These are phyloP conservation scores for Tubosaeta sp. DNA, from an alignment of 768 basidiomycete genomes.

Conservation along the genomic window DNA sequence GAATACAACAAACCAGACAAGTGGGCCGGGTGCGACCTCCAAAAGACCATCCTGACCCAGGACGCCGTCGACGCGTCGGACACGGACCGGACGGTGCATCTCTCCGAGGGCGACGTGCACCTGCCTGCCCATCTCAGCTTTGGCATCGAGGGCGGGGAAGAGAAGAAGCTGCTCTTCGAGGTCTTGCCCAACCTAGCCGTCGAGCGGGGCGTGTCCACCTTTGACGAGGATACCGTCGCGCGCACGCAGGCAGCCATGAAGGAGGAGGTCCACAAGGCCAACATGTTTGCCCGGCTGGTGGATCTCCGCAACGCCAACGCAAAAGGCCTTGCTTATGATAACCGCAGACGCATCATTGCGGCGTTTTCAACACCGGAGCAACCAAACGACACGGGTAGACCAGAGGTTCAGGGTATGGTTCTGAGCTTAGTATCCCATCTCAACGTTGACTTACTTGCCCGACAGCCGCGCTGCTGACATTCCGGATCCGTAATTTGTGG, in stretches of 20 bases:
- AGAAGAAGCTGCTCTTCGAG: conserved; percentile 62
- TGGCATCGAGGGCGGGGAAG: conserved; percentile 50
- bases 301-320: conserved; percentile 89
- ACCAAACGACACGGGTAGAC: conserved; percentile 71
- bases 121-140: conserved; percentile 57
- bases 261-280: conserved; percentile 44
- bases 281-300: conserved; percentile 60
- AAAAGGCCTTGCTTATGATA: conserved; percentile 81
- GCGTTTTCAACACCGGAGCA: conserved; percentile 72
- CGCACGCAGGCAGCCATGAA: conserved; percentile 24
- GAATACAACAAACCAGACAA: conserved; percentile 57
- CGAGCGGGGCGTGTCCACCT: conserved; percentile 22
- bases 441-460: background rate
- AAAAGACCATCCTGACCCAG: conserved; percentile 55
- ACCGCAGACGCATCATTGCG: conserved; percentile 70
- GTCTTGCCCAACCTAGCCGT: conserved; percentile 56
- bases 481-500: conserved; percentile 80
- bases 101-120: conserved; percentile 36
- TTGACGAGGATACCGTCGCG: conserved; percentile 18
- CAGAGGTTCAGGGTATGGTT: conserved; percentile 81
- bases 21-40: conserved; percentile 68
- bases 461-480: conserved; percentile 81
- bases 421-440: background rate
- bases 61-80: conserved; percentile 36
- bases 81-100: conserved; percentile 22